Conservation (phyloP, 192 early-diverging fungal genomes). For the Radiomyces spectabilis region DNA sequence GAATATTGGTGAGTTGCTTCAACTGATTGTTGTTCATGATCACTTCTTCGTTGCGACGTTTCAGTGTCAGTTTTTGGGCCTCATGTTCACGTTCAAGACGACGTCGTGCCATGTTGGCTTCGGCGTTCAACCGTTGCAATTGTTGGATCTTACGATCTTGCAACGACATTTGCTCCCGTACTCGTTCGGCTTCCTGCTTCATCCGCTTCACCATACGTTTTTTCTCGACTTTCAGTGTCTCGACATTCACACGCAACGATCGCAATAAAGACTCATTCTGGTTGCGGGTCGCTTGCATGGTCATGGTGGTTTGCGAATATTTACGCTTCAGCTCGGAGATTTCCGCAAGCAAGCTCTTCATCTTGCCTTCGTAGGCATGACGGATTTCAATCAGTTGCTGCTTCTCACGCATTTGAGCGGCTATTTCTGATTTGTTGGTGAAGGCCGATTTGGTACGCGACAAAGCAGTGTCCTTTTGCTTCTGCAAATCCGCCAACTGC, state of each 20-base stretch:
- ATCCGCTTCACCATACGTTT: constrained; percentile 74
- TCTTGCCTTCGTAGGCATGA: constrained; percentile 50
- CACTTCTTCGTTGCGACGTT: constrained; percentile 52
- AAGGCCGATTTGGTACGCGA: constrained; percentile 9
- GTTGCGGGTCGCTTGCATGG: constrained; percentile 39
- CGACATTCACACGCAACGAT: constrained; percentile 60
- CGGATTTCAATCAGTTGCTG: constrained; percentile 39
- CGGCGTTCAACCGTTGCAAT: constrained; percentile 50
- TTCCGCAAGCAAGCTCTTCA: constrained; percentile 50
- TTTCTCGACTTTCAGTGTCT: constrained; percentile 71
- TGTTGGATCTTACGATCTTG: constrained; percentile 54
- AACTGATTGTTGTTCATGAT: constrained; percentile 30
- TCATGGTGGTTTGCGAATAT: constrained; percentile 49
- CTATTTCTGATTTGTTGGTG: not conserved
- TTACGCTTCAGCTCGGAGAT: constrained; percentile 47
- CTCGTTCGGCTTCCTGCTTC: constrained; percentile 58
- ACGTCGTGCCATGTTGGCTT: constrained; percentile 37
- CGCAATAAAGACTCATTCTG: constrained; percentile 57
- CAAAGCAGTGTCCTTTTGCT: constrained; percentile 59
- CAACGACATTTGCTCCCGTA: constrained; percentile 51
- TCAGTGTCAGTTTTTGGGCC: constrained; percentile 48
- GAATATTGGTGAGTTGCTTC: constrained; percentile 40
- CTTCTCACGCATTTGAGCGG: constrained; percentile 8
- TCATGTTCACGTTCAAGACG: constrained; percentile 49
- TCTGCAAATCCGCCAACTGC: constrained; percentile 41